Percentiles rank a stretch among this genome's conserved stretches.
Evolutionary conservation across 1,139 yeast genomes (phyloP).

Genomic region (Diutina mesorugosa): DNA sequence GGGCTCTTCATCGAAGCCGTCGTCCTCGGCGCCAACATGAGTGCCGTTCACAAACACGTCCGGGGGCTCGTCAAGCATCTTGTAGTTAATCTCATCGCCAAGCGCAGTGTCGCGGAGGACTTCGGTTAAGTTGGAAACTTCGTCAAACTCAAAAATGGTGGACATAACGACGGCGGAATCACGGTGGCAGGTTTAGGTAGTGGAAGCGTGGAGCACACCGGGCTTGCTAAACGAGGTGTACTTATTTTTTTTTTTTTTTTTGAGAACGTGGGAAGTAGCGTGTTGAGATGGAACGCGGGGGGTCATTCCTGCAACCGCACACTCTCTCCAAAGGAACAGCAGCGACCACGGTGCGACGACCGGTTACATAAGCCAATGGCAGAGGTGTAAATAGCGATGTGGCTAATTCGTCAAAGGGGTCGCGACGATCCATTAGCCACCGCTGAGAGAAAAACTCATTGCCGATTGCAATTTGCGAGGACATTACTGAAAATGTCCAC

Average conservation of each 20-base stretch:
- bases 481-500: background rate
- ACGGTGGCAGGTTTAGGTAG: background rate
- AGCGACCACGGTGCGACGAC: too few species aligned
- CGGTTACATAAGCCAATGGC: too few species aligned
- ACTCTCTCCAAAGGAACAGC: too few species aligned
- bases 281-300: background rate
- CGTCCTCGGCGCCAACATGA: background rate
- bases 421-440: background rate
- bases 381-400: too few species aligned
- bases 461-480: background rate
- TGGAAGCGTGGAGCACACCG: background rate
- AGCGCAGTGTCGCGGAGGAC: background rate
- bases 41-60: background rate
- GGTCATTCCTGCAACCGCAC: background rate
- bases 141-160: slow-evolving; percentile 1
- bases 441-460: background rate
- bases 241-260: background rate
- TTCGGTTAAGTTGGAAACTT: background rate
- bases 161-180: background rate
- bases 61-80: background rate
- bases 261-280: background rate
- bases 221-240: background rate
- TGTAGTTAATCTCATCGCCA: background rate
- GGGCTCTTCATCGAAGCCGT: background rate
- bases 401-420: too few species aligned